Conservation (phyloP, 2,329 filamentous ascomycete species). For the Rhynchosporium graminicola region DNA sequence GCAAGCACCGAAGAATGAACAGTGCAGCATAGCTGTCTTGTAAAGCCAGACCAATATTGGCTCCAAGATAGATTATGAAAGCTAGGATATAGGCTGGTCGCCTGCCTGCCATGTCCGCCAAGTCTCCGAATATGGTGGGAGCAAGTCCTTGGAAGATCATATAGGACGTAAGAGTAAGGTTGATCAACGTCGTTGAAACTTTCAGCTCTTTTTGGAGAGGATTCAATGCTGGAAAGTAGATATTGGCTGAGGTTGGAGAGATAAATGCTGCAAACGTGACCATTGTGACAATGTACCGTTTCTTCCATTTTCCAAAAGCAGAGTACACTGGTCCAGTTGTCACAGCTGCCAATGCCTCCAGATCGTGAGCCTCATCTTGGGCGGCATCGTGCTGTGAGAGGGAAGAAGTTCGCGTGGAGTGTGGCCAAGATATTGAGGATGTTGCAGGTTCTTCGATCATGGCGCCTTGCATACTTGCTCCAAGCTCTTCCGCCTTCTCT, state of each 20-base stretch:
- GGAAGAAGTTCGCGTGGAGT: constrained; percentile 14
- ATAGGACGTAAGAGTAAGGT: constrained; percentile 39
- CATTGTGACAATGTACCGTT: constrained; percentile 55
- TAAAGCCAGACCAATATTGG: constrained; percentile 57
- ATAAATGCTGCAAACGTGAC: constrained; percentile 45
- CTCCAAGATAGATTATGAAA: constrained; percentile 56
- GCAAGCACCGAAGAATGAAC: constrained; percentile 57
- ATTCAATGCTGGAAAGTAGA: constrained; percentile 40
- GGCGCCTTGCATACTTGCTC: constrained; percentile 24
- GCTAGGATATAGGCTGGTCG: constrained; percentile 57
- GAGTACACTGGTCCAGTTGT: constrained; percentile 38
- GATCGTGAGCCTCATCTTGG: constrained; percentile 32
- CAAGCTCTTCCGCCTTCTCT: constrained; percentile 30
- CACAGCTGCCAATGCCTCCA: constrained; percentile 37
- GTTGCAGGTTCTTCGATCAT: constrained; percentile 20
- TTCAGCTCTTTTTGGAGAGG: constrained; percentile 38
- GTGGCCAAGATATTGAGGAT: constrained; percentile 10
- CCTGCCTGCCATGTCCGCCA: constrained; percentile 58
- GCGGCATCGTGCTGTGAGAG: constrained; percentile 20
- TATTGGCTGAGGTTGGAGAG: constrained; percentile 40
- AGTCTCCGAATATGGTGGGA: constrained; percentile 57
- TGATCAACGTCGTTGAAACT: constrained; percentile 39
- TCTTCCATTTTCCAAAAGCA: constrained; percentile 41
- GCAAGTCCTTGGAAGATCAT: constrained; percentile 60
- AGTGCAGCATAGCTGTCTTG: constrained; percentile 54